Evolutionary conservation across 129 eudicot genomes (phyloP), one percentile per base, ranked within the genome.

Genomic region (Centrapalus pauciflorus): DNA sequence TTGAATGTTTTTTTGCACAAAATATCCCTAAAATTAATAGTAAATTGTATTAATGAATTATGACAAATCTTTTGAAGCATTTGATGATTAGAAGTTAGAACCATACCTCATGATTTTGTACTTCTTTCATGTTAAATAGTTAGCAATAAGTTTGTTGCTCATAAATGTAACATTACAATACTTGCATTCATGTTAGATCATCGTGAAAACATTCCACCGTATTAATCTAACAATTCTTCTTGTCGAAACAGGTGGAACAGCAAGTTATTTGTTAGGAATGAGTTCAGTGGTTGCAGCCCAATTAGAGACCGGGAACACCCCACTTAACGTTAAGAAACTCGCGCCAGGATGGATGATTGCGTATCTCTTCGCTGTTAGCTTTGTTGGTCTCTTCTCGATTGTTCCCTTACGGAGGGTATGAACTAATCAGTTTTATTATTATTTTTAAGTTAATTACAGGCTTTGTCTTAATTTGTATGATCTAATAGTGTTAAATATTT

Each of bases 341-440:
- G 29, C 41, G 30, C 69, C 82, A 24, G 79, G 90, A 1, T 78
- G 90, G 90, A 85, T 85, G 81, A 85, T 79, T 21, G 77, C 59
- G 2, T 85, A 78, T 69, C 77, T 81, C 24, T 85, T 85, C 57
- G 79, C 45, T 17, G 87, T 81, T 35, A 78, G 80, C 79, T 85
- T 85, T 45, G 61, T 81, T 14, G 87, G 90, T 19, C 77, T 84
- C 26, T 84, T 84, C 82, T 78, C 84, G 0, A 73, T 81, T 24
- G 76, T 81, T 13, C 84, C 90, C 12, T 70, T 85, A 16, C 64
- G 82, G 8, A 78, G 77, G 84, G 90, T 84, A 56, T 13, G 27
- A 13, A n/a, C n/a, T n/a, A n/a, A n/a, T 1, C 29, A 2, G 14
- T 10, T 9, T 33, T 11, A 32, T 13, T n/a, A n/a, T n/a, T n/a